A percentile compares a stretch with the other conserved stretches of the same genome.
phyloP scores from a whole-genome alignment of 2,329 filamentous ascomycete genomes.

The Zymoseptoria tritici region DNA sequence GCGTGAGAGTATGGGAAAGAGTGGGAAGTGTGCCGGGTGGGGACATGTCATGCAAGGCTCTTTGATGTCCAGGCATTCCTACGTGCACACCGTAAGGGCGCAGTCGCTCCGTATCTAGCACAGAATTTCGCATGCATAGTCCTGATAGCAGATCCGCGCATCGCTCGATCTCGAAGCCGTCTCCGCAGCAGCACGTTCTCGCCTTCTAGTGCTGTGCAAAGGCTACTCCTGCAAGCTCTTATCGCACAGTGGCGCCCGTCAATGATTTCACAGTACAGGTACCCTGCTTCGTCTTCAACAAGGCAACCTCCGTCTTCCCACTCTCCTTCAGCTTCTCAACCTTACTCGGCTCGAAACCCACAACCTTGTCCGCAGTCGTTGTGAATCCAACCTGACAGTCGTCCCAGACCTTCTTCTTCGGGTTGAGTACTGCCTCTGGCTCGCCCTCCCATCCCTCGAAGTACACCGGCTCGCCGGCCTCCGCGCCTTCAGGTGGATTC shows the following conservation, averaged over 20 bases:
- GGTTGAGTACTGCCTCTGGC: constrained; percentile 88
- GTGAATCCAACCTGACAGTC: constrained; percentile 93
- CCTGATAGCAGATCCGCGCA: not conserved
- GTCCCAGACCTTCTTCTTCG: constrained; percentile 99
- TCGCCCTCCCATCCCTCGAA: constrained; percentile 94
- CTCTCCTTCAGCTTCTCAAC: constrained; percentile 68
- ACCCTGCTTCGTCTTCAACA: constrained; percentile 70
- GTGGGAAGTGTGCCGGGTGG: not conserved
- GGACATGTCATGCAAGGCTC: not conserved
- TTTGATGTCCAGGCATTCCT: not conserved
- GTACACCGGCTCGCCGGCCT: constrained; percentile 79
- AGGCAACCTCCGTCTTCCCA: constrained; percentile 47
- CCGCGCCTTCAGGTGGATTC: constrained; percentile 66
- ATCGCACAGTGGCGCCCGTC: constrained; percentile 75
- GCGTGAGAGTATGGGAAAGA: not conserved
- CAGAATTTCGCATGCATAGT: not conserved
- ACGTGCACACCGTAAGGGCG: not conserved
- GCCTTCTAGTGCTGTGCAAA: not conserved
- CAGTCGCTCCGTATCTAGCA: not conserved
- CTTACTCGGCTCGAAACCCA: constrained; percentile 73
- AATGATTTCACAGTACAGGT: constrained; percentile 77
- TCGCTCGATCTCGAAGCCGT: not conserved
- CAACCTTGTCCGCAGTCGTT: constrained; percentile 71
- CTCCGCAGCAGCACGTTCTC: not conserved
- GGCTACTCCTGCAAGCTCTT: constrained; percentile 26